Evolutionary conservation across 1,284 basidiomycete genomes (phyloP), one percentile per base, ranked within the genome.

Genomic region (Puccinia hordei): DNA sequence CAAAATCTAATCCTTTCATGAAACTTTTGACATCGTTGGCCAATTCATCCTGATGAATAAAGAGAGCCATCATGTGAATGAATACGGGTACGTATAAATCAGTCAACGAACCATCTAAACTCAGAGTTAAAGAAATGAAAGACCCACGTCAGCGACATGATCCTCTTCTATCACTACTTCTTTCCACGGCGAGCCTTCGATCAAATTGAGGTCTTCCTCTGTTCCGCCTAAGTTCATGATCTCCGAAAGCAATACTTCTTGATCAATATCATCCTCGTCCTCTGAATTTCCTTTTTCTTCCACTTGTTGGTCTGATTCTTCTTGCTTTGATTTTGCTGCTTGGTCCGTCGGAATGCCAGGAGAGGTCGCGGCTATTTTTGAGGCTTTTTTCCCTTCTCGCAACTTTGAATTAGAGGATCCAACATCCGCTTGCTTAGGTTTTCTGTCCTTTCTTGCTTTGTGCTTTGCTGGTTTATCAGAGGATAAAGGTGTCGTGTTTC

Each of bases 1-100:
- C 63, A 15, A 71, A 71, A n/a, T 71, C 68, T 10, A 71, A n/a
- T 33, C 46, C 68, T 44, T 71, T 51, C 46, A 71, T 71, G 17
- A 71, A 71, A 30, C 51, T 53, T 22, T 71, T 71, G 49, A 71
- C 44, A 35, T 71, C 68, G 24, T 51, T 22, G 30, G 38, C 68
- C 46, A 71, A 15, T 44, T 15, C 8, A 19, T 44, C 44, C 68
- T 71, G 38, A 8, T 13, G 24, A 22, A n/a, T n/a, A 27, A 71
- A 17, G 30, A 44, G 15, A 53, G 12, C 19, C 61, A 22, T 35
- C 30, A n/a, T 63, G 8, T 1, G 33, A n/a, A 41, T 63, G 4
- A 27, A 33, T 63, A 63, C 15, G 2, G 6, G 59, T 41, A 9
- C 13, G 15, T 4, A 6, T 22, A 9, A n/a, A 35, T 63, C 53